Percentiles rank a stretch among this genome's conserved stretches.
Conservation (phyloP, 805 yeast species). For the Pichia manshurica region DNA sequence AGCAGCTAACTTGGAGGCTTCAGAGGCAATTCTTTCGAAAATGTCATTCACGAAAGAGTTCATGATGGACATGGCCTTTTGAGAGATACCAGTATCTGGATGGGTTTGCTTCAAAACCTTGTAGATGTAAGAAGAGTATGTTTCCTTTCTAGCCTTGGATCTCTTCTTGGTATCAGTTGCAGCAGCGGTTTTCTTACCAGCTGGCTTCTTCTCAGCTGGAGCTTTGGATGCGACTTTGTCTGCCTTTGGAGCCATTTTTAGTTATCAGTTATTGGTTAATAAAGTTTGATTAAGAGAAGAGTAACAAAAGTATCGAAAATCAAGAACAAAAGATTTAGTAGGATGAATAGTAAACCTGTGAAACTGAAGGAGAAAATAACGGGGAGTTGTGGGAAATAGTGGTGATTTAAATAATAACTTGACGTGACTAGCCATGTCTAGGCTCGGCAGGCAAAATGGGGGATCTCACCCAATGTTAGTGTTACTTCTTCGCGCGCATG, state of each 20-base stretch:
- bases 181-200: slow-evolving; percentile 80
- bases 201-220: slow-evolving; percentile 92
- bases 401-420: not conserved
- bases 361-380: not conserved
- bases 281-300: not conserved
- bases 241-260: slow-evolving; percentile 60
- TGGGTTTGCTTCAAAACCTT: slow-evolving; percentile 98
- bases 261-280: not conserved
- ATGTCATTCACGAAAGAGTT: slow-evolving; percentile 97
- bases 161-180: slow-evolving; percentile 83
- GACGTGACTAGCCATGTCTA: no score
- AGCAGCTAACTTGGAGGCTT: slow-evolving; percentile 97
- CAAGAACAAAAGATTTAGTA: not conserved
- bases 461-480: no score
- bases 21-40: slow-evolving; percentile 96
- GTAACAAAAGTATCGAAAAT: not conserved
- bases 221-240: slow-evolving; percentile 74
- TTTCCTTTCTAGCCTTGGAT: slow-evolving; percentile 94
- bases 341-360: not conserved
- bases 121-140: slow-evolving; percentile 97
- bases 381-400: not conserved
- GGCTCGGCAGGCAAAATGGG: no score
- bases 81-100: slow-evolving; percentile 99
- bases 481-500: no score
- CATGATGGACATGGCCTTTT: slow-evolving; percentile 97